Base-by-base conservation (phyloP, 1,284 basidiomycete species). In the Melampsora larici-populina region DNA sequence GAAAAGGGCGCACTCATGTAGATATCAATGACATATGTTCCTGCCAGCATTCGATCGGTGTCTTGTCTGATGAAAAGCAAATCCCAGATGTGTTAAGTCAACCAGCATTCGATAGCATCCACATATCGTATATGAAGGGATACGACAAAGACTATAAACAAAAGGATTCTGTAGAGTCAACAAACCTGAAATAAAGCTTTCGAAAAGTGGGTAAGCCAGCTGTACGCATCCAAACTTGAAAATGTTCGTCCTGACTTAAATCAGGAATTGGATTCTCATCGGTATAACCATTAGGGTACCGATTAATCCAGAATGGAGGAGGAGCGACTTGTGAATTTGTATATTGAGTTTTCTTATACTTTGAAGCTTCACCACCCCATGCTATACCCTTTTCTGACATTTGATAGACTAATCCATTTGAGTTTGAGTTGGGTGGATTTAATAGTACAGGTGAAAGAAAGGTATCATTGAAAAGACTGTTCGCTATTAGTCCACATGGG, bases 161-260 rank as follows among this genome's bases (percentile, higher is more conserved):
- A 43, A 43, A 43, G 40, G n/a, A n/a, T 29, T 7, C 55, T 5
- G 4, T 7, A 43, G 13, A 43, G 11, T n/a, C n/a, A 13, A 43
- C 64, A 40, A 17, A 74, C 72, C 72, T 74, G 49, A 74, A 94
- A 84, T 92, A 98, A 26, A 98, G 86, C 85, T 98, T 98, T 62
- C 93, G 90, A 86, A 99, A 99, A 0, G 95, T 97, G 0, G 97
- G 96, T 74, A 99, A 86, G 29, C 95, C 96, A 0, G 97, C 93
- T 1, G 94, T 96, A 79, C 96, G 89, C 97, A 99, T 99, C 97
- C 97, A 99, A 81, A 98, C 95, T 85, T 97, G 94, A 87, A 99
- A 98, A 83, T 94, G 95, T 84, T 99, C 93, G 83, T 99, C 89
- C 1, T 84, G 82, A 71, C 86, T 86, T 46, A 98, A 87, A 82